Evolutionary conservation across 108 stramenopile genomes (phyloP).

Genomic region (Hondaea fermentalgiana): DNA sequence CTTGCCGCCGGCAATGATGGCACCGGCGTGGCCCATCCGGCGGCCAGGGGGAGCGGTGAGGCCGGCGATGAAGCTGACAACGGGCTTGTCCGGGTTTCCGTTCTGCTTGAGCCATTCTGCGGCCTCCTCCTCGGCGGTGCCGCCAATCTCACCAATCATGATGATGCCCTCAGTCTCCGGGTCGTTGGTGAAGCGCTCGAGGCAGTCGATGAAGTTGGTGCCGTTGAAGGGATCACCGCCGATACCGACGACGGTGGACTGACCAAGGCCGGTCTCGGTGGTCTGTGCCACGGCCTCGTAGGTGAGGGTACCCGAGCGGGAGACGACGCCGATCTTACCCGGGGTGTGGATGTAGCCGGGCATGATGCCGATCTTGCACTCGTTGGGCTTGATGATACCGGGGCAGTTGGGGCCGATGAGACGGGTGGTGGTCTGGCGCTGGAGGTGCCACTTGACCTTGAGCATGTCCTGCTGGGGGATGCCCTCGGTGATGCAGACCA

Average conservation of each 20-base stretch:
- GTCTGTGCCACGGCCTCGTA: conserved; percentile 98
- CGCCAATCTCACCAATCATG: conserved; percentile 99
- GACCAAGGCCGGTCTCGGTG: conserved; percentile 84
- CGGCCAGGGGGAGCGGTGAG: conserved; percentile 96
- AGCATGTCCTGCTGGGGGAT: conserved; percentile 99
- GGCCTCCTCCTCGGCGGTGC: conserved; percentile 91
- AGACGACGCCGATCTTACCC: conserved; percentile 95
- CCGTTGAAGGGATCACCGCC: conserved; percentile 99
- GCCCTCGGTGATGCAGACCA: conserved; percentile 98
- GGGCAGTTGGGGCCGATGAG: conserved; percentile 99
- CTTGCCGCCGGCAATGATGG: conserved; percentile 94
- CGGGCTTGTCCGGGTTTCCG: conserved; percentile 94
- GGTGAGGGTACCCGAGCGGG: conserved; percentile 86
- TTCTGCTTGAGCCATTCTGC: conserved; percentile 90
- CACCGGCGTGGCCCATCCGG: conserved; percentile 98
- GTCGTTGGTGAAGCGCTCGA: conserved; percentile 92
- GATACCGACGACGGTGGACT: conserved; percentile 93
- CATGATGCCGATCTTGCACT: conserved; percentile 99
- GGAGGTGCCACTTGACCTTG: conserved; percentile 76
- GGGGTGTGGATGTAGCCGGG: conserved; percentile 93
- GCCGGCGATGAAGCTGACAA: conserved; percentile 99
- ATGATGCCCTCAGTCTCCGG: conserved; percentile 90
- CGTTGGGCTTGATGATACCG: conserved; percentile 98
- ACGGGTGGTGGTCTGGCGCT: conserved; percentile 65
- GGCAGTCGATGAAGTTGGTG: conserved; percentile 95